Percentiles rank a stretch among this genome's conserved stretches.
These are phyloP conservation scores for Orbilia brochopaga DNA, from an alignment of 2,329 filamentous ascomycete genomes.

Conservation along the genomic window DNA sequence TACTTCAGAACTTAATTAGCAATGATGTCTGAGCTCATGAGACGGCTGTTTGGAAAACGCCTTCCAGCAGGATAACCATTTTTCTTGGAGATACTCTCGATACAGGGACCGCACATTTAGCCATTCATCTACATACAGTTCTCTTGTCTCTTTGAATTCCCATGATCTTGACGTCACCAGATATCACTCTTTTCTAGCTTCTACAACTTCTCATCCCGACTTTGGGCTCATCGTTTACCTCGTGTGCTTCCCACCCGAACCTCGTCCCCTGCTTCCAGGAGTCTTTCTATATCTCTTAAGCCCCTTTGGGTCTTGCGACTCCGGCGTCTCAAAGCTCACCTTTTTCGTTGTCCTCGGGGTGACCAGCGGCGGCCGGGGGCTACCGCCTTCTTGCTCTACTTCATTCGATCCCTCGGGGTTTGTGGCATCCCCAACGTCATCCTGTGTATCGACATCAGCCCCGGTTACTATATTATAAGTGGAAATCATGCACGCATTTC, in stretches of 20 bases:
- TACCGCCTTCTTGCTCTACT: background rate
- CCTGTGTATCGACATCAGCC: background rate
- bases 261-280: background rate
- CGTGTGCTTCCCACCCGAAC: background rate
- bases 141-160: too few species aligned
- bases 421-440: background rate
- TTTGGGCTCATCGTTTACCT: background rate
- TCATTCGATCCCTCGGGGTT: background rate
- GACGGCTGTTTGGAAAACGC: too few species aligned
- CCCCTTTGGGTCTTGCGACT: background rate
- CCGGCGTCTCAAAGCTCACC: slow-evolving; percentile 18
- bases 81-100: too few species aligned
- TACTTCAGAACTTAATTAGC: too few species aligned
- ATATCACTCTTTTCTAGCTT: too few species aligned
- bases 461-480: too few species aligned
- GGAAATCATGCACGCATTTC: background rate
- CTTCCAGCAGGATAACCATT: too few species aligned
- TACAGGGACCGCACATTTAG: too few species aligned
- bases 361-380: background rate
- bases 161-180: too few species aligned
- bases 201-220: background rate
- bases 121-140: too few species aligned
- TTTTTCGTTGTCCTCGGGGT: slow-evolving; percentile 10
- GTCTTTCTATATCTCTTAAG: slow-evolving; percentile 29
- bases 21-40: too few species aligned